Percentiles rank a stretch among this genome's conserved stretches.
These are phyloP conservation scores for Paecilomyces niveus DNA, from an alignment of 2,329 filamentous ascomycete genomes.

Conservation along the genomic window DNA sequence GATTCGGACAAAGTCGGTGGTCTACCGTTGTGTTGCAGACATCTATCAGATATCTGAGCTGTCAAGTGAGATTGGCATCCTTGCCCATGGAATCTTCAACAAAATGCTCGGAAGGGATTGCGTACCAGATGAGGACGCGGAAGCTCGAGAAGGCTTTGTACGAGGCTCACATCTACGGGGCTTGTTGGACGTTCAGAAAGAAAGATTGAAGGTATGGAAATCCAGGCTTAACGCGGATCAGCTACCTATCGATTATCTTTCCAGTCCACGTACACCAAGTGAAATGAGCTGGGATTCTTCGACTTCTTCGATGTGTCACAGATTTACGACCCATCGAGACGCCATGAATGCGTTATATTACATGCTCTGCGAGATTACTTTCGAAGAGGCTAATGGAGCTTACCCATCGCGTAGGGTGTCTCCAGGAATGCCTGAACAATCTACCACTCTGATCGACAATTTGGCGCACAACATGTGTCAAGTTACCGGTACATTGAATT, in stretches of 20 bases:
- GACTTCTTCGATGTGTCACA: background rate
- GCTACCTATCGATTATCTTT: background rate
- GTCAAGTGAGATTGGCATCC: background rate
- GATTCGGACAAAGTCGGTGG: slow-evolving; percentile 8
- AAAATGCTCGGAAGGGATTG: background rate
- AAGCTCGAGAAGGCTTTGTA: slow-evolving; percentile 8
- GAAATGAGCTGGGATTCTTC: background rate
- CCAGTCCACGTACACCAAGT: background rate
- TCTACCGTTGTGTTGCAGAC: slow-evolving; percentile 10
- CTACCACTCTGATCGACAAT: background rate
- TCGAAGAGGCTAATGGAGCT: background rate
- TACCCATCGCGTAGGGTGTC: no score
- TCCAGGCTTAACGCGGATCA: slow-evolving; percentile 4
- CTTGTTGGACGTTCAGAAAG: slow-evolving; percentile 10
- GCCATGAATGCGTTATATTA: background rate
- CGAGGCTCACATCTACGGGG: slow-evolving; percentile 8
- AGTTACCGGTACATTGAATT: background rate
- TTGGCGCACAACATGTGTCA: background rate
- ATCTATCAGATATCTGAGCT: background rate
- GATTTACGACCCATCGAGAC: background rate
- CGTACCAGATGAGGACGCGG: slow-evolving; percentile 1
- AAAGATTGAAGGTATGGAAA: slow-evolving; percentile 10
- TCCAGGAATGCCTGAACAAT: background rate
- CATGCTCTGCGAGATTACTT: background rate
- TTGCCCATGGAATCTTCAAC: background rate